A percentile compares a stretch with the other conserved stretches of the same genome.
Conservation (phyloP, 495 filamentous ascomycete genomes). For the Gamarada debralockiae region DNA sequence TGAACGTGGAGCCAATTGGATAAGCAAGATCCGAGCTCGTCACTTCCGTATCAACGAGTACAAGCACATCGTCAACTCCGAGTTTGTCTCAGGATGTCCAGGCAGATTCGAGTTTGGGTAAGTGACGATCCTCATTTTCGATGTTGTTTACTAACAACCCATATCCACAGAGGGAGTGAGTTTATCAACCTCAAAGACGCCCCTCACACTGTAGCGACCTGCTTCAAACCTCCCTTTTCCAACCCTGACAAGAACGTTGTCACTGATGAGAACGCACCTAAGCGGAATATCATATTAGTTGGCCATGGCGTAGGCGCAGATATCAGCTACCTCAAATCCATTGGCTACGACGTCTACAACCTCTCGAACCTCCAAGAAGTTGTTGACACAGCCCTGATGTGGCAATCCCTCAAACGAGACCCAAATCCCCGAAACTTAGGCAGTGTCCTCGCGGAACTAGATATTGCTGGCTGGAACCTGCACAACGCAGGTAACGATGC, state of each 20-base stretch:
- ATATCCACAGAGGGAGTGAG: slow-evolving; percentile 30
- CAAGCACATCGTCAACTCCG: slow-evolving; percentile 53
- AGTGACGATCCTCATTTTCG: slow-evolving; percentile 2
- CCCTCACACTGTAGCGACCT: slow-evolving; percentile 35
- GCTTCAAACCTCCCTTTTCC: slow-evolving; percentile 49
- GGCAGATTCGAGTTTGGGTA: slow-evolving; percentile 74
- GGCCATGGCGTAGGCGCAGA: slow-evolving; percentile 71
- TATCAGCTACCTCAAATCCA: slow-evolving; percentile 54
- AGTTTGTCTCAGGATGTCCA: slow-evolving; percentile 66
- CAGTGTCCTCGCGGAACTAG: slow-evolving; percentile 58
- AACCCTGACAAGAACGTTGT: slow-evolving; percentile 6
- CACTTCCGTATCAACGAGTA: slow-evolving; percentile 79
- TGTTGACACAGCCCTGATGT: slow-evolving; percentile 68
- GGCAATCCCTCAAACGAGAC: slow-evolving; percentile 50
- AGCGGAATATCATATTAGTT: slow-evolving; percentile 68
- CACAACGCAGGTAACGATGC: slow-evolving; percentile 98
- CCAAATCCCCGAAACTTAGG: slow-evolving; percentile 50
- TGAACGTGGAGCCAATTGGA: slow-evolving; percentile 57
- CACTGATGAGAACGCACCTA: slow-evolving; percentile 17
- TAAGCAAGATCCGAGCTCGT: slow-evolving; percentile 54
- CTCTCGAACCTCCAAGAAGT: slow-evolving; percentile 54
- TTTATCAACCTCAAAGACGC: slow-evolving; percentile 36
- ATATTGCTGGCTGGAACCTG: slow-evolving; percentile 56
- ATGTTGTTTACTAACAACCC: slow-evolving; percentile 7
- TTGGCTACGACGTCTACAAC: slow-evolving; percentile 56